Evolutionary conservation across 2,329 filamentous ascomycete genomes (phyloP).

Genomic region (Monosporascus sp.): DNA sequence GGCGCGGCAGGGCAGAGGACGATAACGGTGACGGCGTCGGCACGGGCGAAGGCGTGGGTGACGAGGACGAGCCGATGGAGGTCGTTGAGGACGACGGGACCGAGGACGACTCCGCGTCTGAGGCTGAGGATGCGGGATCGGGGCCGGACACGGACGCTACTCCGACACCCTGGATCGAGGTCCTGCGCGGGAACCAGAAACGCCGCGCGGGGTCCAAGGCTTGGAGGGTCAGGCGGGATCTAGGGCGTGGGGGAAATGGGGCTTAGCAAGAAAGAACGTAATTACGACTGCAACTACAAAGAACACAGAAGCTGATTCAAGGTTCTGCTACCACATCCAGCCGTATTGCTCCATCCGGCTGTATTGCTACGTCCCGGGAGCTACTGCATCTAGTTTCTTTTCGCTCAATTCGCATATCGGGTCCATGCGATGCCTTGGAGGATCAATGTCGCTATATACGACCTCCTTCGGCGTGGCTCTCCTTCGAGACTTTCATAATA

Average conservation of each 20-base stretch:
- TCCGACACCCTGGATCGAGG: conserved; percentile 54
- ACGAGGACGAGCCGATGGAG: conserved; percentile 22
- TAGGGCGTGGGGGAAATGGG: conserved; percentile 38
- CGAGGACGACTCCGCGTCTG: conserved; percentile 23
- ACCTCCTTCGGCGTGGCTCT: too few species aligned
- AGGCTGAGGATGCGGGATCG: conserved; percentile 20
- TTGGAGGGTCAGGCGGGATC: conserved; percentile 60
- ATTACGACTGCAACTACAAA: background rate
- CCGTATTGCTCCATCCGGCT: too few species aligned
- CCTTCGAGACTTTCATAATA: too few species aligned
- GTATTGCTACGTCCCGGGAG: too few species aligned
- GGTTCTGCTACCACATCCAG: too few species aligned
- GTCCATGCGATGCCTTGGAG: too few species aligned
- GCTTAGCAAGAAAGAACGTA: conserved; percentile 4
- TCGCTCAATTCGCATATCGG: too few species aligned
- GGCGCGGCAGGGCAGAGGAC: conserved; percentile 7
- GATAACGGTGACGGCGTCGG: background rate
- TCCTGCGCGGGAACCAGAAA: conserved; percentile 48
- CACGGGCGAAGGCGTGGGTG: conserved; percentile 10
- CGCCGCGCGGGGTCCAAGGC: conserved; percentile 54
- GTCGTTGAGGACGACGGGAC: conserved; percentile 29
- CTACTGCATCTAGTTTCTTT: too few species aligned
- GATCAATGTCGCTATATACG: too few species aligned
- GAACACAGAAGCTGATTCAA: background rate
- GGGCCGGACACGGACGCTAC: conserved; percentile 17